phyloP scores from a whole-genome alignment of 2,329 filamentous ascomycete genomes.

The Alternaria hordeiaustralica region DNA sequence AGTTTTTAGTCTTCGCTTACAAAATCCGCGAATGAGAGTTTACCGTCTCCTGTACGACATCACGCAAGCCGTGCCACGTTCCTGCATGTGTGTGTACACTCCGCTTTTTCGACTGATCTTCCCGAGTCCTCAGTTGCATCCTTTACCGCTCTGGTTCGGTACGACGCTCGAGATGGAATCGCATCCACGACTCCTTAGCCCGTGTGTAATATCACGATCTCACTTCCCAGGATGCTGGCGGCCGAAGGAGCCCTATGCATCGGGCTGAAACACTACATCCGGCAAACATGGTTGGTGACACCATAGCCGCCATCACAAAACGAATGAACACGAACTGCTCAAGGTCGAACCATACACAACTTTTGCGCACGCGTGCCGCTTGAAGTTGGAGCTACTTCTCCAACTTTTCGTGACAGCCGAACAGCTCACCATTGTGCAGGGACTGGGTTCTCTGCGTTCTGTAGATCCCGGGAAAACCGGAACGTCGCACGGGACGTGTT shows the following conservation, averaged over 20 bases:
- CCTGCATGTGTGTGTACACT: conserved; percentile 8
- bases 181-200: background rate
- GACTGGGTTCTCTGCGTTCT: background rate
- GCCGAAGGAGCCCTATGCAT: background rate
- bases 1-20: conserved; percentile 5
- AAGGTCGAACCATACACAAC: background rate
- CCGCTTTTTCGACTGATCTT: conserved; percentile 3
- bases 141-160: background rate
- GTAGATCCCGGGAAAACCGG: conserved; percentile 6
- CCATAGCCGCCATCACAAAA: conserved; percentile 1
- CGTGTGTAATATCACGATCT: background rate
- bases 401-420: background rate
- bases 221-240: background rate
- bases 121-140: background rate
- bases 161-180: background rate
- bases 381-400: background rate
- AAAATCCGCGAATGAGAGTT: conserved; percentile 1
- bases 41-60: conserved; percentile 2
- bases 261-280: conserved; percentile 6
- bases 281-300: conserved; percentile 7
- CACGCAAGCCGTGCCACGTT: conserved; percentile 4
- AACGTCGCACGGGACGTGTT: conserved; percentile 2
- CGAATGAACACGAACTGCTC: background rate
- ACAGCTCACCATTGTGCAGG: background rate
- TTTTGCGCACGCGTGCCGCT: background rate